Base-by-base conservation (phyloP, 345 rosid genomes). In the Heritiera fomes region DNA sequence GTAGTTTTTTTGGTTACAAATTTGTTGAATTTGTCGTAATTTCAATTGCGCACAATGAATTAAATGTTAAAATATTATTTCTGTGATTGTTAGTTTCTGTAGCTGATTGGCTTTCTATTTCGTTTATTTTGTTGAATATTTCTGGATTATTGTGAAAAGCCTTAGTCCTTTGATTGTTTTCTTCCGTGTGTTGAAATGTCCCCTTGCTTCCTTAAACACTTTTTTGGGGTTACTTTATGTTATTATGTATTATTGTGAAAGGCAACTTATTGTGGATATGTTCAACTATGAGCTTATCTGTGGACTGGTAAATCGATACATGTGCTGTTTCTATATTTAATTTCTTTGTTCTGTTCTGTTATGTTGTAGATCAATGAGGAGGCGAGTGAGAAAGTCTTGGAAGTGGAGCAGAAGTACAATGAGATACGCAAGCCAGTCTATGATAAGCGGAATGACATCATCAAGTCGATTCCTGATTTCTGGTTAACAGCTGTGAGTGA, bases 301-400 rank as follows among this genome's bases (percentile, higher is more conserved):
- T 43, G 5, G 11, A 41, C 15, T 66, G 14, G 32, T 18, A 41
- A 67, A 43, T 43, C 2, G 8, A 43, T 43, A 41, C 3, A n/a
- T 0, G 8, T 43, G 15, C 3, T 43, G 8, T 41, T 67, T n/a
- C 52, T 41, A 43, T 43, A 7, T 40, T 78, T 66, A 1, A 13
- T 45, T 76, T 13, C 46, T 7, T 45, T 41, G 2, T 61, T 6
- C 20, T n/a, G 0, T 50, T 73, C 49, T 18, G 55, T 7, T 49
- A 43, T 41, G 20, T 75, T 78, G 12, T 81, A 95, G 99, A 92
- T 93, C 69, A 93, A 95, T 66, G 99, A 93, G 75, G 95, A 95
- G 86, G 99, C 97, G 0, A 93, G 97, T 60, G 97, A 93, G 77
- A 93, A 93, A 78, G 94, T 93, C 52, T 86, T 93, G 87, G 97